These are phyloP conservation scores for Aureobasidium namibiae DNA, from an alignment of 2,329 filamentous ascomycete genomes.

Conservation along the genomic window DNA sequence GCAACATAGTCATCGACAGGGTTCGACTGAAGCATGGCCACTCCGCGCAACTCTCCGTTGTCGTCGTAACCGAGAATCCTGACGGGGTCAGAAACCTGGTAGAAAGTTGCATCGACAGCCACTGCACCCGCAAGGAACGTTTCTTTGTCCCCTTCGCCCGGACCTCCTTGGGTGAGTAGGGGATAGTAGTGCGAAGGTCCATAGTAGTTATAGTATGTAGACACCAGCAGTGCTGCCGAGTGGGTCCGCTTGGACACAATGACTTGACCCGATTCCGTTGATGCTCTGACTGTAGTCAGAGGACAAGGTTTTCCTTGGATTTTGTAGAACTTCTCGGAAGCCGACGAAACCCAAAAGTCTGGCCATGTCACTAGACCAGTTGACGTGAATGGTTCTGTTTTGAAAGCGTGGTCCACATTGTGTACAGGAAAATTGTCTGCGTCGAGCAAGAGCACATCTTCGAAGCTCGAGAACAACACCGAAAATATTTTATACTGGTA, in stretches of 20 bases:
- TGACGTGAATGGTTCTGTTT: slow-evolving; percentile 32
- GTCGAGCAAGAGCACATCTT: slow-evolving; percentile 42
- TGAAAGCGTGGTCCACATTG: slow-evolving; percentile 33
- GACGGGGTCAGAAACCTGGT: slow-evolving; percentile 29
- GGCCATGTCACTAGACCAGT: slow-evolving; percentile 39
- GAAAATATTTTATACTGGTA: slow-evolving; percentile 44
- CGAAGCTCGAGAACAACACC: slow-evolving; percentile 43
- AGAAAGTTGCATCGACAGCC: slow-evolving; percentile 32
- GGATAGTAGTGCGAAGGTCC: slow-evolving; percentile 39
- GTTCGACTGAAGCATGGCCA: slow-evolving; percentile 18
- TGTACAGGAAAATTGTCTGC: slow-evolving; percentile 39
- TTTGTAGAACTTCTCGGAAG: slow-evolving; percentile 31
- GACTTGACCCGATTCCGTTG: slow-evolving; percentile 39
- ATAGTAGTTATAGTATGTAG: slow-evolving; percentile 43
- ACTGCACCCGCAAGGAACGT: slow-evolving; percentile 41
- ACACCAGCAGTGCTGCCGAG: slow-evolving; percentile 34
- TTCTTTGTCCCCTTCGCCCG: slow-evolving; percentile 45
- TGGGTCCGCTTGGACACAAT: slow-evolving; percentile 38
- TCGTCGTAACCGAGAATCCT: slow-evolving; percentile 13
- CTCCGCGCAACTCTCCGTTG: slow-evolving; percentile 11
- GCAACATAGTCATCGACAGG: slow-evolving; percentile 14
- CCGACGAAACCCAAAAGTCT: slow-evolving; percentile 38
- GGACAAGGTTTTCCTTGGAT: slow-evolving; percentile 29
- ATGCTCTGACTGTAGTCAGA: slow-evolving; percentile 17
- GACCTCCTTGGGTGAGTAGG: slow-evolving; percentile 38